Conservation (phyloP, 169 alveolate genomes). For the Eimeria zaria region DNA sequence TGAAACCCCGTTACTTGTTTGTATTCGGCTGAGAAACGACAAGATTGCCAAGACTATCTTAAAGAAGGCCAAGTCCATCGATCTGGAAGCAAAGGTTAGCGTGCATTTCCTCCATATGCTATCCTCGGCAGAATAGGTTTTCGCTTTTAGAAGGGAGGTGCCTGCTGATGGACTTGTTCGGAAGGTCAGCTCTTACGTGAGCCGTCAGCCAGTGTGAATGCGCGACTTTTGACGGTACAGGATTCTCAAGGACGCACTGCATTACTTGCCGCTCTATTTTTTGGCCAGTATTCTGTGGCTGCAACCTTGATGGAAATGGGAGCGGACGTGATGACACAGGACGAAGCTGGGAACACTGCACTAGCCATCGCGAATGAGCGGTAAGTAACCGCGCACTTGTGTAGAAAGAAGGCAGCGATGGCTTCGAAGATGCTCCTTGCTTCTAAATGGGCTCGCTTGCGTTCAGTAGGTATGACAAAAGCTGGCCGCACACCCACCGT, state of each 20-base stretch:
- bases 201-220: neutral
- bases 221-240: slow-evolving; percentile 25
- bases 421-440: neutral
- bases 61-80: slow-evolving; percentile 87
- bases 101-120: neutral
- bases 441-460: neutral
- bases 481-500: neutral
- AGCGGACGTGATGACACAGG: slow-evolving; percentile 84
- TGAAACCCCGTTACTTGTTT: slow-evolving; percentile 93
- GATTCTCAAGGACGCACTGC: slow-evolving; percentile 86
- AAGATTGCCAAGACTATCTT: slow-evolving; percentile 88
- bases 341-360: slow-evolving; percentile 82
- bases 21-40: slow-evolving; percentile 92
- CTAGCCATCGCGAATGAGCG: slow-evolving; percentile 82
- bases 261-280: slow-evolving; percentile 82
- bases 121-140: neutral
- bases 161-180: neutral
- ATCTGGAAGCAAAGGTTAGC: slow-evolving; percentile 84
- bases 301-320: slow-evolving; percentile 83
- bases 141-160: neutral
- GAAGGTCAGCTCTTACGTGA: neutral
- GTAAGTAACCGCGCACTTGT: slow-evolving; percentile 10
- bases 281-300: slow-evolving; percentile 84
- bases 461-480: neutral
- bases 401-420: neutral